Conservation (phyloP, 129 eudicot genomes). For the Escallonia herrerae region DNA sequence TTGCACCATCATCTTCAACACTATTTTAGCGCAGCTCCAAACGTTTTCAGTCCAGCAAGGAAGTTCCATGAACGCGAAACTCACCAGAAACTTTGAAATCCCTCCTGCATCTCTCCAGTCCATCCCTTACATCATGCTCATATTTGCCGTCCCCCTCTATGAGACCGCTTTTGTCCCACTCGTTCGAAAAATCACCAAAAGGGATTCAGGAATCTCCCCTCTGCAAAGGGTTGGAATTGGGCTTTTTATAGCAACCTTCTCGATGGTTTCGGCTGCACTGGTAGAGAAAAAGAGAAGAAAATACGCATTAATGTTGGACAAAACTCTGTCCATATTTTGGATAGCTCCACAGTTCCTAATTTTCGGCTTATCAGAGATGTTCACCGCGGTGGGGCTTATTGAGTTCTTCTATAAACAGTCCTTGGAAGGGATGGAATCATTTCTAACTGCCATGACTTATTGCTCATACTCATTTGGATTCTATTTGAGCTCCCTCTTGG, state of each 20-base stretch:
- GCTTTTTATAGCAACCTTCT: constrained; percentile 74
- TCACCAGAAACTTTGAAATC: constrained; percentile 46
- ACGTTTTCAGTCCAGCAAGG: constrained; percentile 88
- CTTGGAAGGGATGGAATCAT: constrained; percentile 67
- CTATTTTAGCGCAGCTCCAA: constrained; percentile 76
- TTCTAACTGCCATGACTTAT: constrained; percentile 81
- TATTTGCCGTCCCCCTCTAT: constrained; percentile 62
- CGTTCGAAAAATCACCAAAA: constrained; percentile 43
- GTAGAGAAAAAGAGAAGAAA: constrained; percentile 60
- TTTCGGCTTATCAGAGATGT: constrained; percentile 85
- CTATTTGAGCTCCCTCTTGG: constrained; percentile 66
- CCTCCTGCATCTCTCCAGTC: constrained; percentile 86
- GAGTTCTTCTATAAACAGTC: constrained; percentile 85
- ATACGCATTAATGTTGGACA: constrained; percentile 13
- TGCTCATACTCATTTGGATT: constrained; percentile 85
- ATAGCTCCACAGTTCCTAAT: constrained; percentile 76
- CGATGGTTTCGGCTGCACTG: constrained; percentile 78
- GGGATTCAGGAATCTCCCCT: constrained; percentile 67
- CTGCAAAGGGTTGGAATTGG: constrained; percentile 72
- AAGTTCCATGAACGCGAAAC: constrained; percentile 43
- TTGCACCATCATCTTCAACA: constrained; percentile 79
- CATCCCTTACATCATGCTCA: constrained; percentile 64
- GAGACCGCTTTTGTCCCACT: constrained; percentile 64
- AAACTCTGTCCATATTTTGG: constrained; percentile 59
- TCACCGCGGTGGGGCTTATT: constrained; percentile 72